These are phyloP conservation scores for Schizothecium vesticola DNA, from an alignment of 495 filamentous ascomycete species.

Conservation along the genomic window DNA sequence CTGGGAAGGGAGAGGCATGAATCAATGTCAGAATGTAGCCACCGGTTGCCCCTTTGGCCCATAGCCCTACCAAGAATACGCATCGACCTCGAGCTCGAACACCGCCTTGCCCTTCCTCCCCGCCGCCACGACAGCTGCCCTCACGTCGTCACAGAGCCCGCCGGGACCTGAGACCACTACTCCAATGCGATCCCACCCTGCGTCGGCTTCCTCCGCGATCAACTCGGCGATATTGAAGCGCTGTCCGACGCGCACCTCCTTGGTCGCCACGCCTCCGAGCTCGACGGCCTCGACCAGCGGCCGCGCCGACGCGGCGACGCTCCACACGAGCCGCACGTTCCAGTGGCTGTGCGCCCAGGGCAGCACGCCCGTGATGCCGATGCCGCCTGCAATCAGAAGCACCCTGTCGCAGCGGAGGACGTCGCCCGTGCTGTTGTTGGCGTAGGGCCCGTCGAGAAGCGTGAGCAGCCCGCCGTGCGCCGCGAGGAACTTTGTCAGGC, in stretches of 20 bases:
- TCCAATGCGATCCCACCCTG: constrained; percentile 28
- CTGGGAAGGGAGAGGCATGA: too few relatives aligned
- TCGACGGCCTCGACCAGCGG: constrained; percentile 23
- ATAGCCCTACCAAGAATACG: constrained; percentile 25
- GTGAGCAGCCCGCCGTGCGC: constrained; percentile 17
- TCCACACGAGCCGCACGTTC: constrained; percentile 37
- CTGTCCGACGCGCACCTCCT: constrained; percentile 29
- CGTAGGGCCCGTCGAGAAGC: constrained; percentile 29
- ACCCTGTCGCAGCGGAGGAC: constrained; percentile 26
- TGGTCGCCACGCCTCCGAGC: constrained; percentile 18
- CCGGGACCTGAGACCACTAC: constrained; percentile 38
- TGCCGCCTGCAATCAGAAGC: constrained; percentile 38
- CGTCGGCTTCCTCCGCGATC: constrained; percentile 23
- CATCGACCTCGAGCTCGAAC: constrained; percentile 25
- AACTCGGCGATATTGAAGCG: constrained; percentile 26
- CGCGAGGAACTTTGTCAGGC: constrained; percentile 25
- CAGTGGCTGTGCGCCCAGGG: constrained; percentile 23
- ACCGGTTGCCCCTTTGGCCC: too few relatives aligned
- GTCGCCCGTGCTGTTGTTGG: not conserved
- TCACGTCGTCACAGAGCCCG: constrained; percentile 21
- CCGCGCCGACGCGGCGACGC: constrained; percentile 17
- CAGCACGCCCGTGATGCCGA: constrained; percentile 38
- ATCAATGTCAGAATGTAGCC: too few relatives aligned
- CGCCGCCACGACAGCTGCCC: constrained; percentile 16
- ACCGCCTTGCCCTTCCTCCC: constrained; percentile 1